These are phyloP conservation scores for Ceratonia siliqua DNA, from an alignment of 306 rosid species.

Conservation along the genomic window DNA sequence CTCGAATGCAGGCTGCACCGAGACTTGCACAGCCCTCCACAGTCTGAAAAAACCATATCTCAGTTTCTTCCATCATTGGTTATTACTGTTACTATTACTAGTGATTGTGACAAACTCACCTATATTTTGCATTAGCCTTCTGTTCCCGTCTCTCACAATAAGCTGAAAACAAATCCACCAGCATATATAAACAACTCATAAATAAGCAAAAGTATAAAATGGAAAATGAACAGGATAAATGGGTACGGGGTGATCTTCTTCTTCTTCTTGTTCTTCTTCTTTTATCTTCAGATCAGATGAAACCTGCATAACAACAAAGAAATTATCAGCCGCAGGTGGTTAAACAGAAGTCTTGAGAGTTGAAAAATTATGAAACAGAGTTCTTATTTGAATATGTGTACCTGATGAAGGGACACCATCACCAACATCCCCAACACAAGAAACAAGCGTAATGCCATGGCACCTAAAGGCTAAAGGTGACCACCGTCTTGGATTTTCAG, in stretches of 20 bases:
- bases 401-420: conserved; percentile 40
- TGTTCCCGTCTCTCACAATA: conserved; percentile 47
- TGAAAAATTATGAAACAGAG: neutral
- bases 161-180: conserved; percentile 28
- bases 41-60: conserved; percentile 49
- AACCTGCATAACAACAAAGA: conserved; percentile 31
- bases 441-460: conserved; percentile 47
- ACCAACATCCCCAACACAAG: conserved; percentile 34
- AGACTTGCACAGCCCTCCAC: conserved; percentile 50
- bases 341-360: neutral
- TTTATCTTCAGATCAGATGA: conserved; percentile 51
- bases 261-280: conserved; percentile 35
- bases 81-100: too few relatives aligned
- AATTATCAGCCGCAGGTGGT: neutral
- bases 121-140: conserved; percentile 50
- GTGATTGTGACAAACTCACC: conserved; percentile 43
- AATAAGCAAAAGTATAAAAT: neutral
- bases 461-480: too few relatives aligned
- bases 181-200: neutral
- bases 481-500: too few relatives aligned
- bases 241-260: conserved; percentile 28
- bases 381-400: neutral
- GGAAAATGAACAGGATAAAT: too few relatives aligned
- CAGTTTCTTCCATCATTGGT: too few relatives aligned
- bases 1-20: conserved; percentile 58